phyloP scores from a whole-genome alignment of 1,284 basidiomycete genomes.

The Phylloboletellus chloephorus region DNA sequence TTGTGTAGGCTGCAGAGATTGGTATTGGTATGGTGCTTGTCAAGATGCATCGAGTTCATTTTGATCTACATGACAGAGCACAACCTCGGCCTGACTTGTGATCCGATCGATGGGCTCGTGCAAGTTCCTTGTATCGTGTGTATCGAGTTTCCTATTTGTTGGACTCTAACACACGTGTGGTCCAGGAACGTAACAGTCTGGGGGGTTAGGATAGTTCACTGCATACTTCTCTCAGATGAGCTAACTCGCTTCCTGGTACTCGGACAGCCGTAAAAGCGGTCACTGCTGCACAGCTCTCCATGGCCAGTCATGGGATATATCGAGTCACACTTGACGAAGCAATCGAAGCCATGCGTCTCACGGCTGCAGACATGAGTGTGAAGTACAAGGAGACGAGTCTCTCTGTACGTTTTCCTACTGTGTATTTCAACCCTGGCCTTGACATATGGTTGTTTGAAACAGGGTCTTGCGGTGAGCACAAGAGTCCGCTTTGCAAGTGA shows the following conservation, averaged over 20 bases:
- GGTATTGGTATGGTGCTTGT: conserved; percentile 64
- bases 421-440: conserved; percentile 6
- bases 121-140: conserved; percentile 92
- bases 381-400: conserved; percentile 93
- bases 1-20: conserved; percentile 82
- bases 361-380: conserved; percentile 82
- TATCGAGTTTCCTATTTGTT: conserved; percentile 14
- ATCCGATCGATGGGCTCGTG: conserved; percentile 88
- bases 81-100: conserved; percentile 85
- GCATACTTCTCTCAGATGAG: neutral
- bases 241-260: conserved; percentile 11
- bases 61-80: conserved; percentile 50
- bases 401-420: conserved; percentile 49
- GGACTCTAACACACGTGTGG: conserved; percentile 2
- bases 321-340: conserved; percentile 91
- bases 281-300: conserved; percentile 89
- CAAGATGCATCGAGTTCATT: conserved; percentile 4
- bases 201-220: conserved; percentile 50
- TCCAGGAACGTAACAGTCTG: conserved; percentile 77
- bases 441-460: conserved; percentile 6
- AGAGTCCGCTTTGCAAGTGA: neutral
- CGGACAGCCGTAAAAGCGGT: conserved; percentile 76
- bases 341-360: conserved; percentile 92
- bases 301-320: conserved; percentile 85
- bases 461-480: conserved; percentile 61